Evolutionary conservation across 1,284 basidiomycete genomes (phyloP).

Genomic region (Ganoderma sinense): DNA sequence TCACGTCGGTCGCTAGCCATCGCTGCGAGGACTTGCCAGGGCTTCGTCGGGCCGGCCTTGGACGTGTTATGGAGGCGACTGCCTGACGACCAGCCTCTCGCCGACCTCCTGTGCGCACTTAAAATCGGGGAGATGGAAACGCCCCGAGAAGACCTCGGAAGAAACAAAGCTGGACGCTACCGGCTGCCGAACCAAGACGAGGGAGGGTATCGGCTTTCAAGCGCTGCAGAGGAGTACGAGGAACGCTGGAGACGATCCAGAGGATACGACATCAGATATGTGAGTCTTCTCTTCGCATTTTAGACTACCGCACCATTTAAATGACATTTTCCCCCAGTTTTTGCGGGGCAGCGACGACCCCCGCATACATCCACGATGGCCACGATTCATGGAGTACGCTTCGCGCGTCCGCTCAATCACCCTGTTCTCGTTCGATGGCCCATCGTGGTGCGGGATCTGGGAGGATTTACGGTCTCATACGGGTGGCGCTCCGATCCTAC

Average conservation of each 20-base stretch:
- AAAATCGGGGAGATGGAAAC: background rate
- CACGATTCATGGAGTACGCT: background rate
- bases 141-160: background rate
- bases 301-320: too few species aligned
- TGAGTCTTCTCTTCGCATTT: too few species aligned
- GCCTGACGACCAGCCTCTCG: constrained; percentile 1
- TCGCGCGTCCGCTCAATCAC: background rate
- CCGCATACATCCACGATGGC: background rate
- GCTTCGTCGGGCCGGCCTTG: background rate
- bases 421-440: background rate
- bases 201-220: background rate
- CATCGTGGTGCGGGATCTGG: background rate
- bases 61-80: background rate
- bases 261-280: background rate
- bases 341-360: background rate
- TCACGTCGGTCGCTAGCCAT: background rate
- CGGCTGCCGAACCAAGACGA: background rate
- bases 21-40: background rate
- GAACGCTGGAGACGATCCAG: background rate
- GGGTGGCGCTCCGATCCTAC: background rate
- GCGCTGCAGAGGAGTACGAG: background rate
- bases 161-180: background rate
- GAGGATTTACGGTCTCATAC: background rate
- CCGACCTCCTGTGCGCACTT: background rate
- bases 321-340: background rate